Base-by-base conservation (phyloP, 2,329 filamentous ascomycete species). In the Claviceps africana region DNA sequence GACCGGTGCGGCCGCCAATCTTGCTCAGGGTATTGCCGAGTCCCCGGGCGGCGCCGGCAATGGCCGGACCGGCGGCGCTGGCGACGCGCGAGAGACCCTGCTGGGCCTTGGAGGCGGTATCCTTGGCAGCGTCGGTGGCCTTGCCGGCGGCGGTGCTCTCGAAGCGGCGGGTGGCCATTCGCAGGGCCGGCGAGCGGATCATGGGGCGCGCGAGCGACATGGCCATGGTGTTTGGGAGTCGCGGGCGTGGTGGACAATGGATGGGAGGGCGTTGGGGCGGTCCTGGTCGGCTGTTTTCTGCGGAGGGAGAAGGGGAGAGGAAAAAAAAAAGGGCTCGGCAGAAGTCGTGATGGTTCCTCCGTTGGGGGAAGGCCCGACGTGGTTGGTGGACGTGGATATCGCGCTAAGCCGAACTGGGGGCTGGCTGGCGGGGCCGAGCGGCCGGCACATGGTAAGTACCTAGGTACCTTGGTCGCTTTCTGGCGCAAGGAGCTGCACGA, bases 51-150 rank as follows among this genome's bases (percentile, higher is more conserved):
- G 85, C 87, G 65, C 80, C 83, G 61, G 79, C 77, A 62, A 94
- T 75, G 56, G 83, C 86, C 56, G 86, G 83, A 53, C 87, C 87
- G 61, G 89, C 90, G 51, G 87, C 82, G 62, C 85, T 83, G 58
- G 84, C 77, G 63, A 93, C 90, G 65, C 83, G 82, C 62, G 86
- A 88, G 52, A 96, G 80, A 58, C 89, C 88, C 72, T 95, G 78
- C 58, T 83, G 78, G 54, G 88, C 89, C 64, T 72, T 73, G 53
- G 58, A 57, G 52, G 70, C 66, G 42, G 66, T 59, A 21, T 68
- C 63, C 62, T 64, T 64, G 48, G 67, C 67, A 47, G 70, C 64
- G 50, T 72, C 71, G 55, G 66, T 48, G 56, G 72, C 61, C 55
- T 60, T 60, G 55, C 51, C 48, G 53, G 75, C 62, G 55, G 75